Evolutionary conservation across 108 stramenopile species (phyloP).

Genomic region (Pseudonitzschia multistriata): DNA sequence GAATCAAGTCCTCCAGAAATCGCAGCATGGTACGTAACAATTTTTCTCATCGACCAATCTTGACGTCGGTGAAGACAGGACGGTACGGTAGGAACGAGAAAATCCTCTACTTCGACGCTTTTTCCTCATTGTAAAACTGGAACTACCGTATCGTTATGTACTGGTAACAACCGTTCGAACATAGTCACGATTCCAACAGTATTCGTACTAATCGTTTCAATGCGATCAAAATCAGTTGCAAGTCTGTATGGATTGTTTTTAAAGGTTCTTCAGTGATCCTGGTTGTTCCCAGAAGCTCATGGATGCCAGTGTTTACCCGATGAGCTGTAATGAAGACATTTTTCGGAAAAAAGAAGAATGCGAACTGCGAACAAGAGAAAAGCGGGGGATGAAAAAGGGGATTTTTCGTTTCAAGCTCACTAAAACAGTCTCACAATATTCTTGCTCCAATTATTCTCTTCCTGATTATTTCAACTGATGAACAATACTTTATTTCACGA

Average conservation of each 20-base stretch:
- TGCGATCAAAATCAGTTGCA: too few relatives aligned
- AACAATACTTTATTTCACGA: neutral
- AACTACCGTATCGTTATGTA: too few relatives aligned
- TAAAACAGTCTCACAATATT: neutral
- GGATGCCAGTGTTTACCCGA: neutral
- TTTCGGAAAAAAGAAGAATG: too few relatives aligned
- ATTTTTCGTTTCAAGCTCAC: neutral
- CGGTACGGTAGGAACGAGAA: neutral
- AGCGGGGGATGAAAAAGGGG: neutral
- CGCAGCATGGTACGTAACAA: constrained; percentile 59
- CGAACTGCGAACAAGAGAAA: too few relatives aligned
- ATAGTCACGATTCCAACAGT: too few relatives aligned
- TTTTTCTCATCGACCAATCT: neutral
- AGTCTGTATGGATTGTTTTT: too few relatives aligned
- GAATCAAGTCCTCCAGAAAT: constrained; percentile 70
- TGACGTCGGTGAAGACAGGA: too few relatives aligned
- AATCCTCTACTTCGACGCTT: too few relatives aligned
- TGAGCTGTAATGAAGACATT: too few relatives aligned
- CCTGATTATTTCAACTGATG: neutral
- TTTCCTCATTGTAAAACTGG: too few relatives aligned
- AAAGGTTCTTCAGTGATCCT: neutral
- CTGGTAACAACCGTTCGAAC: too few relatives aligned
- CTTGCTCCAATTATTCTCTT: neutral
- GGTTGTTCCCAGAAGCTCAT: constrained; percentile 18
- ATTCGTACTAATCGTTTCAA: too few relatives aligned